A percentile compares a stretch with the other conserved stretches of the same genome.
Evolutionary conservation across 2,329 filamentous ascomycete species (phyloP).

Genomic region (Fusarium scirpi): DNA sequence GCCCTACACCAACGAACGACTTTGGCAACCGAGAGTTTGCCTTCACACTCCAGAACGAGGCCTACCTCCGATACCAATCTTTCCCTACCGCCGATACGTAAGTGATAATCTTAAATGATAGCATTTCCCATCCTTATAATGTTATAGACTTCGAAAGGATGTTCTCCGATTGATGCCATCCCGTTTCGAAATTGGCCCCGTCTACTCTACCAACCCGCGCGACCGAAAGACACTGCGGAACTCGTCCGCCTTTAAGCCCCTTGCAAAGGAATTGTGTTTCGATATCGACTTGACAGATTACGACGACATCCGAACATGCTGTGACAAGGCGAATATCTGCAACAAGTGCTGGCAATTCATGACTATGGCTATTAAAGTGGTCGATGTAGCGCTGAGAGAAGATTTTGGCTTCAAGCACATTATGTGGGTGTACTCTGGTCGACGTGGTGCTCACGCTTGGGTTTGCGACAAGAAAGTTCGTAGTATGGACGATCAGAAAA

Average conservation of each 20-base stretch:
- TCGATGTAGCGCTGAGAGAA: slow-evolving; percentile 87
- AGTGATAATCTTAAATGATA: too few relatives aligned
- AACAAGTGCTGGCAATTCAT: slow-evolving; percentile 96
- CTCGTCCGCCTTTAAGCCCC: slow-evolving; percentile 82
- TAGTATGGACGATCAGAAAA: slow-evolving; percentile 84
- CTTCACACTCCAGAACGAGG: slow-evolving; percentile 92
- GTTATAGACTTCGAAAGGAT: slow-evolving; percentile 82
- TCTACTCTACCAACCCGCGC: slow-evolving; percentile 92
- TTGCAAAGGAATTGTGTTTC: slow-evolving; percentile 95
- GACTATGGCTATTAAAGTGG: slow-evolving; percentile 95
- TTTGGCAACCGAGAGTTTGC: slow-evolving; percentile 96
- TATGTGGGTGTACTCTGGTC: slow-evolving; percentile 97
- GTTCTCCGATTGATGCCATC: slow-evolving; percentile 88
- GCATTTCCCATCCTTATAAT: too few relatives aligned
- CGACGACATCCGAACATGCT: slow-evolving; percentile 96
- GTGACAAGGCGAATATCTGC: slow-evolving; percentile 92
- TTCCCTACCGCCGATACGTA: slow-evolving; percentile 67
- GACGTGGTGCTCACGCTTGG: slow-evolving; percentile 97
- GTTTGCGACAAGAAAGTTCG: slow-evolving; percentile 92
- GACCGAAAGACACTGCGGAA: slow-evolving; percentile 91
- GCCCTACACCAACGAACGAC: slow-evolving; percentile 84
- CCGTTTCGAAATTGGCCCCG: slow-evolving; percentile 98
- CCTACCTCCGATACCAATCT: slow-evolving; percentile 91
- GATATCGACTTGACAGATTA: slow-evolving; percentile 99
- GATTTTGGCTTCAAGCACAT: slow-evolving; percentile 98